Evolutionary conservation across 805 yeast species (phyloP), one percentile per base, ranked within the genome.

Genomic region (Hanseniaspora jakobsenii): DNA sequence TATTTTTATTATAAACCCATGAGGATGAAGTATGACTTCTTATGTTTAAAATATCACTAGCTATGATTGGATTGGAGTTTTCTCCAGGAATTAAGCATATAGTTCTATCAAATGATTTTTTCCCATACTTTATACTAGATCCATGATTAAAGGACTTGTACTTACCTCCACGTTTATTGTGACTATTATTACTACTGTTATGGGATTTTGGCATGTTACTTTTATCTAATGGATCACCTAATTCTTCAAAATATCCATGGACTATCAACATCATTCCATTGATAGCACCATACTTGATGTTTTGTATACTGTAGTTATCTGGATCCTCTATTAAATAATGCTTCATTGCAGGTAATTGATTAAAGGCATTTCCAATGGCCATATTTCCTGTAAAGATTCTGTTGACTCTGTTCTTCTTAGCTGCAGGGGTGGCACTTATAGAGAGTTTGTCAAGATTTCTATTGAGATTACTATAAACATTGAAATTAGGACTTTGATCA

Each of bases 221-320:
- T 35, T 61, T 65, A 4, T 54, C 38, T 26, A 69, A 72, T 1
- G 87, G 85, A 17, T 66, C 67, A 0, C 66, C 77, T 18, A 63
- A 58, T 61, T 91, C 97, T 40, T 75, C 77, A 56, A 75, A 89
- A 47, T 73, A 78, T 4, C 98, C 98, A 63, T 91, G 98, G 13
- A 89, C 62, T 0, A 76, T 67, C 36, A 89, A 72, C 55, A 82
- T 68, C 54, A 91, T 75, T 5, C 94, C 95, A 41, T 77, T 73
- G 23, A 86, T 72, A 38, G 73, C 77, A 6, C 83, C 77, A 47
- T 69, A 72, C 21, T 86, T 72, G 66, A 80, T 76, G 2, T 83
- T 71, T 57, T 91, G 95, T 63, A 87, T 72, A 21, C 93, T 72
- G 54, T 77, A 87, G 32, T 71, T 62, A 8, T 70, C 66, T 3